Percentiles rank a stretch among this genome's conserved stretches.
phyloP scores from a whole-genome alignment of 805 yeast species.

The Candida vaughaniae region DNA sequence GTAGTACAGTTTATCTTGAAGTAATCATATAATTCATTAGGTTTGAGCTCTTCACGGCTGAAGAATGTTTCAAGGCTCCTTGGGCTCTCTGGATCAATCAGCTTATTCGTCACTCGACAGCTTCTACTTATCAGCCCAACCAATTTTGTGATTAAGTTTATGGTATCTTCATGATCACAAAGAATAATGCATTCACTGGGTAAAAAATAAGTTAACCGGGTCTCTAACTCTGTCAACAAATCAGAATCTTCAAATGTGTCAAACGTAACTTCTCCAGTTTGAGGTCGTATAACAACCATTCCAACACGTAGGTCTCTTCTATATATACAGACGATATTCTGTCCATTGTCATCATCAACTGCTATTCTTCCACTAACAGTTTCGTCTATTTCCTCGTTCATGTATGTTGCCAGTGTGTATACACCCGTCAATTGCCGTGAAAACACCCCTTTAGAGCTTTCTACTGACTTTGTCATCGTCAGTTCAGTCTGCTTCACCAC shows the following conservation, averaged over 20 bases:
- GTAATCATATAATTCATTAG: conserved; percentile 20
- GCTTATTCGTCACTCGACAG: conserved; percentile 8
- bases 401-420: conserved; percentile 81
- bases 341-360: conserved; percentile 30
- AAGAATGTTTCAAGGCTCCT: conserved; percentile 2
- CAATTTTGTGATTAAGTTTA: conserved; percentile 19
- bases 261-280: conserved; percentile 71
- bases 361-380: conserved; percentile 1
- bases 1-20: conserved; percentile 20
- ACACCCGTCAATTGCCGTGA: conserved; percentile 66
- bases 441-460: conserved; percentile 54
- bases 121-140: conserved; percentile 14
- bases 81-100: conserved; percentile 7
- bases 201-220: conserved; percentile 67
- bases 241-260: conserved; percentile 68
- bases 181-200: conserved; percentile 65
- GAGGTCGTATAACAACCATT: conserved; percentile 64
- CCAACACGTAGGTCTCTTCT: conserved; percentile 28
- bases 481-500: conserved; percentile 85
- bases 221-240: conserved; percentile 63
- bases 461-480: conserved; percentile 64
- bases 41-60: conserved; percentile 2
- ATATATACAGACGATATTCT: conserved; percentile 47
- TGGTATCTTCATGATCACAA: conserved; percentile 17
- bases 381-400: conserved; percentile 51